Percentiles rank a stretch among this genome's conserved stretches.
phyloP scores from a whole-genome alignment of 805 yeast species.

The Starmerella davenportii region DNA sequence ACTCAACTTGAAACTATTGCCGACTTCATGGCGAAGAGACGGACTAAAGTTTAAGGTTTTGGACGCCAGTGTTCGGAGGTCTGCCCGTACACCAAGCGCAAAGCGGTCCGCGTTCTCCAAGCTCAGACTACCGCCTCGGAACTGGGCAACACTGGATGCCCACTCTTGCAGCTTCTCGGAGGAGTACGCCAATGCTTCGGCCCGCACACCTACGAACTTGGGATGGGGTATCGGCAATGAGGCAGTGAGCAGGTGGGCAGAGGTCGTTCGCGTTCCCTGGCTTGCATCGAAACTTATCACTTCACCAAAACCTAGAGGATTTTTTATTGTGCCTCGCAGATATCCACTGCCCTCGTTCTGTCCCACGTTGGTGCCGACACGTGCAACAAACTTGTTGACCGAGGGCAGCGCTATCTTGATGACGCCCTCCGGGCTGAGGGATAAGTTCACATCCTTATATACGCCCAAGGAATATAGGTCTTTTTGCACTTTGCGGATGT shows the following conservation, averaged over 20 bases:
- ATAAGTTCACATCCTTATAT: constrained; percentile 13
- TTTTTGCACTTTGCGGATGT: constrained; percentile 20
- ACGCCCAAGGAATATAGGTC: constrained; percentile 15
- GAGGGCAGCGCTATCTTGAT: constrained; percentile 14
- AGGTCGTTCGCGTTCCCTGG: constrained; percentile 41
- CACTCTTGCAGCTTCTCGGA: constrained; percentile 35
- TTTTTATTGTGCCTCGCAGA: constrained; percentile 47
- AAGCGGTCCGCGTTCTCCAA: constrained; percentile 16
- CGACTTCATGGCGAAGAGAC: constrained; percentile 39
- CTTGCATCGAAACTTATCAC: constrained; percentile 37
- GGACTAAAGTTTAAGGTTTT: constrained; percentile 32
- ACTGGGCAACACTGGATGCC: constrained; percentile 37
- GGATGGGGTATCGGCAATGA: constrained; percentile 34
- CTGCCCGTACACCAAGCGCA: constrained; percentile 41
- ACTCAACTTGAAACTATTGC: constrained; percentile 43
- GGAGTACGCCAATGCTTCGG: constrained; percentile 34
- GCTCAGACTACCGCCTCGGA: constrained; percentile 29
- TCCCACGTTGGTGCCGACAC: constrained; percentile 89
- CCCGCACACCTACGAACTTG: constrained; percentile 28
- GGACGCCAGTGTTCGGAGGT: constrained; percentile 38
- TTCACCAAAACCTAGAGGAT: constrained; percentile 57
- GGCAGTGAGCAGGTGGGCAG: constrained; percentile 36
- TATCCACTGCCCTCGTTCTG: constrained; percentile 96
- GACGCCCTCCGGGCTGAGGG: constrained; percentile 12
- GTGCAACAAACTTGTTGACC: constrained; percentile 55